Percentiles rank a stretch among this genome's conserved stretches.
Evolutionary conservation across 208 protist genomes (phyloP).

Genomic region (Naegleria lovaniensis): DNA sequence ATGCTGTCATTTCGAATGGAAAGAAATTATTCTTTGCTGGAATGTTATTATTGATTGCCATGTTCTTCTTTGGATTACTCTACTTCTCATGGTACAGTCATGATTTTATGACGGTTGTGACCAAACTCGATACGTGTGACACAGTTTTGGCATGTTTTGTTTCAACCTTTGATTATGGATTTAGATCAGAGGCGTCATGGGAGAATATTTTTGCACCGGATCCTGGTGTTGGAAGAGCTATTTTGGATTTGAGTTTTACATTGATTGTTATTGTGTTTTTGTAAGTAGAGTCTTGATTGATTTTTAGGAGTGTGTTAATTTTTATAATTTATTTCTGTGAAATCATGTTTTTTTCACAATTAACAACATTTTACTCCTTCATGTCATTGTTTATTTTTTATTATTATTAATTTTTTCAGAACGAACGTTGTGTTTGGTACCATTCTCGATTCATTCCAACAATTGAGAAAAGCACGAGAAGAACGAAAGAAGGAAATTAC

Average conservation of each 20-base stretch:
- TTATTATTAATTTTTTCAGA: too few relatives aligned
- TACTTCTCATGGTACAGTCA: not conserved
- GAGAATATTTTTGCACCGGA: not conserved
- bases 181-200: not conserved
- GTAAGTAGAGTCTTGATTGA: too few relatives aligned
- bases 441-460: conserved; percentile 55
- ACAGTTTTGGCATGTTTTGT: not conserved
- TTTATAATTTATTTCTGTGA: too few relatives aligned
- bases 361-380: too few relatives aligned
- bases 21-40: not conserved
- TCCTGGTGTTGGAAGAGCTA: not conserved
- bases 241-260: conserved; percentile 49
- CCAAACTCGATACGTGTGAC: not conserved
- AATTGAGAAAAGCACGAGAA: conserved; percentile 40
- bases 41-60: not conserved
- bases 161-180: not conserved
- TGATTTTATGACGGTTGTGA: not conserved
- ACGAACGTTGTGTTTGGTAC: conserved; percentile 65
- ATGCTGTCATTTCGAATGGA: not conserved
- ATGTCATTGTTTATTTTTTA: too few relatives aligned
- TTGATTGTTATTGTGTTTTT: conserved; percentile 55
- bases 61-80: not conserved
- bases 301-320: too few relatives aligned
- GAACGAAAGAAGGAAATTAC: conserved; percentile 38
- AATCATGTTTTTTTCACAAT: too few relatives aligned